Evolutionary conservation across 1,284 basidiomycete genomes (phyloP).

Genomic region (Leccinum insolens): DNA sequence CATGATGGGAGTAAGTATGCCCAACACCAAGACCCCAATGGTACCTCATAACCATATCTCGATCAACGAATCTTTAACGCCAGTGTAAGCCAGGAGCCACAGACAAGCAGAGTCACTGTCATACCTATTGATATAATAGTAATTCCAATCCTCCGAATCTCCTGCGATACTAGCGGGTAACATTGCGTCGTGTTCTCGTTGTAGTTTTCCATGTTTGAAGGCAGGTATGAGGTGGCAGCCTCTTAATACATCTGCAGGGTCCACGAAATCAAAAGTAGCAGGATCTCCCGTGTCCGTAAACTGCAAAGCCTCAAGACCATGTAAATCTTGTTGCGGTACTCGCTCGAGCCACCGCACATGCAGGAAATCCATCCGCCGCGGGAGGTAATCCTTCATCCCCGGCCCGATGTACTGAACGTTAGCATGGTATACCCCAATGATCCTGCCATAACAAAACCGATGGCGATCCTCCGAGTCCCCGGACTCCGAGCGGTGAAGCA

Average conservation of each 20-base stretch:
- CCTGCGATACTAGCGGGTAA: neutral
- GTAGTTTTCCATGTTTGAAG: neutral
- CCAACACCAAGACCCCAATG: conserved; percentile 9
- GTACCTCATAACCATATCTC: conserved; percentile 10
- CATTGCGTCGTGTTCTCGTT: neutral
- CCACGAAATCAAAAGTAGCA: neutral
- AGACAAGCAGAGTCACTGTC: neutral
- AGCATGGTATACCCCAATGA: neutral
- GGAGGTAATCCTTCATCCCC: neutral
- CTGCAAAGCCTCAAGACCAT: neutral
- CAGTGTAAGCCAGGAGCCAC: neutral
- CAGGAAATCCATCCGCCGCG: neutral
- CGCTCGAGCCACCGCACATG: neutral
- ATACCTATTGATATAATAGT: neutral
- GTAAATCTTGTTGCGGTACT: neutral
- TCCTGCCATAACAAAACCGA: no score
- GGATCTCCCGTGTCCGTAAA: neutral
- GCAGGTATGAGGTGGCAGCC: neutral
- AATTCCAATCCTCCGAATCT: neutral
- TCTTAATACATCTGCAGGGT: neutral
- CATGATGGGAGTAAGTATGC: conserved; percentile 18
- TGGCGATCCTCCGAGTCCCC: neutral
- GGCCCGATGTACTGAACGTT: neutral
- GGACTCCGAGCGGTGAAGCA: neutral
- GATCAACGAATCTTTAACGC: conserved; percentile 11